Evolutionary conservation across 2,329 filamentous ascomycete genomes (phyloP).

Genomic region (Neonectria faginata): DNA sequence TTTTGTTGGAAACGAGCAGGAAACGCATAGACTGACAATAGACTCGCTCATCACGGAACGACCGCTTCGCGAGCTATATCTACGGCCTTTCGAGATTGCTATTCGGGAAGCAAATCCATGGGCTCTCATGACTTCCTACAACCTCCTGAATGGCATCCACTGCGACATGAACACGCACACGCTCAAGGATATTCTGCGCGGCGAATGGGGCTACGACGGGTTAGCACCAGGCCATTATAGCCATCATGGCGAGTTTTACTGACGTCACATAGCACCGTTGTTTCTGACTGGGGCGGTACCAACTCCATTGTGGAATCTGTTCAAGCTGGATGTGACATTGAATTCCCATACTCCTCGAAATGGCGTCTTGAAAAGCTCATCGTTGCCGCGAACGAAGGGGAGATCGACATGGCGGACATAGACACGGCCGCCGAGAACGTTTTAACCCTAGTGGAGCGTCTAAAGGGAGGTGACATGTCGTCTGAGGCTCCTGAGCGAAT

Average conservation of each 20-base stretch:
- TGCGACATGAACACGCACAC: constrained; percentile 65
- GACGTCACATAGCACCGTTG: constrained; percentile 58
- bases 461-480: constrained; percentile 69
- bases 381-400: constrained; percentile 61
- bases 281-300: constrained; percentile 70
- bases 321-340: constrained; percentile 67
- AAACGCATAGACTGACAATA: constrained; percentile 67
- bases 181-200: constrained; percentile 68
- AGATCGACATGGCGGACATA: constrained; percentile 61
- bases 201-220: constrained; percentile 73
- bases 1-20: constrained; percentile 80
- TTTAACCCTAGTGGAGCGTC: constrained; percentile 69
- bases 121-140: constrained; percentile 78
- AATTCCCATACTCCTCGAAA: constrained; percentile 68
- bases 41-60: constrained; percentile 74
- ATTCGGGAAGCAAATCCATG: constrained; percentile 76
- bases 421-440: constrained; percentile 70
- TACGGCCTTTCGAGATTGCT: constrained; percentile 81
- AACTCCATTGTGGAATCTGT: constrained; percentile 69
- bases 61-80: constrained; percentile 75
- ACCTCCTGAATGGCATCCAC: constrained; percentile 73
- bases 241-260: constrained; percentile 14
- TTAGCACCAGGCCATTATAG: constrained; percentile 43
- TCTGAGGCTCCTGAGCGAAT: constrained; percentile 68
- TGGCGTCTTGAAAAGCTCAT: constrained; percentile 69